These are phyloP conservation scores for Phytophthora quininea DNA, from an alignment of 352 stramenopile species.

Conservation along the genomic window DNA sequence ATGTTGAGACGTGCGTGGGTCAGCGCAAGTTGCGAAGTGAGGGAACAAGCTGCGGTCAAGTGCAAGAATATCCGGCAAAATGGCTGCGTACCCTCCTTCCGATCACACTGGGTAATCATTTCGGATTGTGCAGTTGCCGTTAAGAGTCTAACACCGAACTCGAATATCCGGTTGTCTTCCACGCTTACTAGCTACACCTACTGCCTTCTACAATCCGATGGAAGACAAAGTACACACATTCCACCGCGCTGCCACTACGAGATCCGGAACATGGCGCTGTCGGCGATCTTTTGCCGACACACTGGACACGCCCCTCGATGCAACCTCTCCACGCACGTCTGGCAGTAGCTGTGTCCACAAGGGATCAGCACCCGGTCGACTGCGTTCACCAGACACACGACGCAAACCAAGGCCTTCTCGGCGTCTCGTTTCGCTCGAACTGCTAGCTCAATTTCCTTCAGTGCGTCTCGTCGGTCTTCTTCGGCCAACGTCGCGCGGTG, in stretches of 20 bases:
- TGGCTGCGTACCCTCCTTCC: background rate
- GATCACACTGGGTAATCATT: no score
- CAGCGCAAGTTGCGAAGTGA: constrained; percentile 29
- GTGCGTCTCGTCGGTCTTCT: constrained; percentile 39
- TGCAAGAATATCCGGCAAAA: constrained; percentile 22
- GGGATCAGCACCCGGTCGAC: constrained; percentile 64
- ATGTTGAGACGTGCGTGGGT: constrained; percentile 15
- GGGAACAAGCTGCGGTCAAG: constrained; percentile 3
- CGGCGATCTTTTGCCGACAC: constrained; percentile 44
- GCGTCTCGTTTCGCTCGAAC: constrained; percentile 57
- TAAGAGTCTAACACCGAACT: no score
- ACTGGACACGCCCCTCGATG: constrained; percentile 47
- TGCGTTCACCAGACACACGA: constrained; percentile 58
- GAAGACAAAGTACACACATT: background rate
- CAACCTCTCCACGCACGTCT: constrained; percentile 48
- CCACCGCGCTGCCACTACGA: constrained; percentile 30
- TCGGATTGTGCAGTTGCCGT: no score
- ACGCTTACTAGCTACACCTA: no score
- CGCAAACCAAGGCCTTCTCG: constrained; percentile 54
- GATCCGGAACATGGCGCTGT: constrained; percentile 44
- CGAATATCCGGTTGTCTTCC: no score
- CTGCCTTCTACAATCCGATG: no score
- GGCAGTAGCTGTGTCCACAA: constrained; percentile 69
- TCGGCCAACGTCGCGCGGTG: constrained; percentile 45
- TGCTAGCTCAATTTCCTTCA: constrained; percentile 43